A percentile compares a stretch with the other conserved stretches of the same genome.
Conservation (phyloP, 768 basidiomycete genomes). For the Auriscalpium microsporum region DNA sequence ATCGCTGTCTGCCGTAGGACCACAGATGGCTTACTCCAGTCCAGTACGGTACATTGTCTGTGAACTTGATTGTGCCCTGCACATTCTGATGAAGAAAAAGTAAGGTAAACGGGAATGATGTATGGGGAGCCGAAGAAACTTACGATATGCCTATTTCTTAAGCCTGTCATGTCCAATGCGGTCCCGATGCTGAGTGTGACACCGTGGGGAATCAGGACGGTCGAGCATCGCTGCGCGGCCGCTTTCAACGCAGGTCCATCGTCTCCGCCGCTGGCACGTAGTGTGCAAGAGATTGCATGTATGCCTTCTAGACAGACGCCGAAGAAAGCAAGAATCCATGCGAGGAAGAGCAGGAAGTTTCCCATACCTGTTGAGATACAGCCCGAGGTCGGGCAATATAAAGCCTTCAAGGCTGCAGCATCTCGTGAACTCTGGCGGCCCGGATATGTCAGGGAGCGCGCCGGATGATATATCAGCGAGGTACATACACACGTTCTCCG, state of each 20-base stretch:
- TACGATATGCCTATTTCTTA: constrained; percentile 42
- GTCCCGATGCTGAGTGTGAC: constrained; percentile 45
- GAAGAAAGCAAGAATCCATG: too few relatives aligned
- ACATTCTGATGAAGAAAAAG: constrained; percentile 27
- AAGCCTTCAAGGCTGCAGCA: too few relatives aligned
- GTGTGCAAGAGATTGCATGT: too few relatives aligned
- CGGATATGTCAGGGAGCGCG: too few relatives aligned
- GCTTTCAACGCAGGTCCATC: constrained; percentile 41
- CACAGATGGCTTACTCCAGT: constrained; percentile 28
- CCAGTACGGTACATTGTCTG: constrained; percentile 46
- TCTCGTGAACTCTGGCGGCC: too few relatives aligned
- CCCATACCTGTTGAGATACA: too few relatives aligned
- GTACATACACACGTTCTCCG: too few relatives aligned
- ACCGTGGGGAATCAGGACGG: constrained; percentile 33
- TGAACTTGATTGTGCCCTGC: constrained; percentile 43
- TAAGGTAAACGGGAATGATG: background rate
- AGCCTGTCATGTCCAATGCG: constrained; percentile 45
- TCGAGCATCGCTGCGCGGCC: constrained; percentile 32
- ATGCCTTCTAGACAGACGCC: too few relatives aligned
- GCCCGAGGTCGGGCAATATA: too few relatives aligned
- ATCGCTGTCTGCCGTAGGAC: background rate
- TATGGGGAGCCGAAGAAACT: constrained; percentile 4
- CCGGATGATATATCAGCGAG: too few relatives aligned
- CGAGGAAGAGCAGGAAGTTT: too few relatives aligned
- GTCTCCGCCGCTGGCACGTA: constrained; percentile 35